Evolutionary conservation across 2,329 filamentous ascomycete genomes (phyloP), one percentile per base, ranked within the genome.

Genomic region (Dothistroma septosporum): DNA sequence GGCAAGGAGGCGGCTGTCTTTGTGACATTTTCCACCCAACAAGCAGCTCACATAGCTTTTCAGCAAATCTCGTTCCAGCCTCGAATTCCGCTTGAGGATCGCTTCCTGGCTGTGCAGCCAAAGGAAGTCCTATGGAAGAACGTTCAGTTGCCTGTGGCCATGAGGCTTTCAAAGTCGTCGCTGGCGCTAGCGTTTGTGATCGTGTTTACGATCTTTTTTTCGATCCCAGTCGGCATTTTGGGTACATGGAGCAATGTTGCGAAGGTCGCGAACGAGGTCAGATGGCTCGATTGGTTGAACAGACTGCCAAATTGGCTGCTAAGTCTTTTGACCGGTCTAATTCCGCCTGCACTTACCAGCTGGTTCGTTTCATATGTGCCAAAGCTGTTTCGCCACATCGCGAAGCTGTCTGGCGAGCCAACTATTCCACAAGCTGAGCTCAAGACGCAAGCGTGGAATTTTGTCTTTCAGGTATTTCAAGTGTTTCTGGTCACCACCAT

Each of bases 21-120:
- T 71, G 85, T 97, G 61, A 90, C 96, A 72, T 99, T 97, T 70
- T 82, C 85, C 61, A 86, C 82, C 4, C 92, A 97, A 75, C 84
- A 87, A 59, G 88, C 89, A 61, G 94, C 94, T 8, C 92, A 97
- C 75, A 83, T 86, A 55, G 93, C 93, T 19, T 92, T 85, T 76
- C 91, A 97, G 75, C 57, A 67, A 31, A 63, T 73, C 49, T 68
- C 57, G 5, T 71, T 74, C 48, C 69, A 71, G 28, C 67, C 69
- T 33, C 66, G 67, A n/a, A 50, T 70, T 61, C 77, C 67, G 61
- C 66, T 79, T 37, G 60, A 73, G 33, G 76, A 78, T 53, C 76
- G 76, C 6, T 77, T 76, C 60, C 72, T 80, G 24, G 77, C 76
- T 60, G 73, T 80, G 1, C 67, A 75, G 56, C 79, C 79, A 1